A percentile compares a stretch with the other conserved stretches of the same genome.
Evolutionary conservation across 208 protist species (phyloP).

Genomic region (Leishmania gerbilli): DNA sequence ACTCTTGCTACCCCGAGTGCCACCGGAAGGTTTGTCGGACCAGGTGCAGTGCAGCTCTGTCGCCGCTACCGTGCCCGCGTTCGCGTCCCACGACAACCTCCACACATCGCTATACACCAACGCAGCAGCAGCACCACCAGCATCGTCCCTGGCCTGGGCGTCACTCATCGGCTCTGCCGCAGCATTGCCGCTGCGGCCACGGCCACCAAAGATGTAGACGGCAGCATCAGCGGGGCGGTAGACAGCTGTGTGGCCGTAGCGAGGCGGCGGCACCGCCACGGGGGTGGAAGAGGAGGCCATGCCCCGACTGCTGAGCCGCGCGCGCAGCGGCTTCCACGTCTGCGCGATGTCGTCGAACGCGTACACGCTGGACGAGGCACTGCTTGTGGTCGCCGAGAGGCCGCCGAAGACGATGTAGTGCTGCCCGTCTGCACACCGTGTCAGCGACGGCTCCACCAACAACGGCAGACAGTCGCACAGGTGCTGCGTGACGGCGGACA

Average conservation of each 20-base stretch:
- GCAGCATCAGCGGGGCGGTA: conserved; percentile 37
- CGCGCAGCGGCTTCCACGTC: conserved; percentile 22
- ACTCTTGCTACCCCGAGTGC: background rate
- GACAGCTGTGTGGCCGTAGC: conserved; percentile 66
- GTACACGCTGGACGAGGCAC: conserved; percentile 17
- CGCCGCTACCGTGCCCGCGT: conserved; percentile 4
- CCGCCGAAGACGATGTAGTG: conserved; percentile 51
- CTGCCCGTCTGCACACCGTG: conserved; percentile 49
- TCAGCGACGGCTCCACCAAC: conserved; percentile 61
- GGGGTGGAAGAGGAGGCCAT: background rate
- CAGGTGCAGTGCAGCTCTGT: conserved; percentile 26
- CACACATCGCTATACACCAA: conserved; percentile 41
- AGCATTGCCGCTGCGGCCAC: conserved; percentile 15
- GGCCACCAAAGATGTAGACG: conserved; percentile 78
- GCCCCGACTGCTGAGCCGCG: background rate
- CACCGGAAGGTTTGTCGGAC: conserved; percentile 10
- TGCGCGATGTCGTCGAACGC: conserved; percentile 18
- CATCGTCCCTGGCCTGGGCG: background rate
- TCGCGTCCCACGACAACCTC: conserved; percentile 23
- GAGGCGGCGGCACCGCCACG: conserved; percentile 10
- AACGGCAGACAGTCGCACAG: conserved; percentile 34
- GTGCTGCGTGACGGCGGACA: conserved; percentile 51
- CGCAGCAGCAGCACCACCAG: background rate
- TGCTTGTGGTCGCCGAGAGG: conserved; percentile 18
- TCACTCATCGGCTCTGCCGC: background rate